Conservation (phyloP, 768 basidiomycete species). For the Jaapia argillacea region DNA sequence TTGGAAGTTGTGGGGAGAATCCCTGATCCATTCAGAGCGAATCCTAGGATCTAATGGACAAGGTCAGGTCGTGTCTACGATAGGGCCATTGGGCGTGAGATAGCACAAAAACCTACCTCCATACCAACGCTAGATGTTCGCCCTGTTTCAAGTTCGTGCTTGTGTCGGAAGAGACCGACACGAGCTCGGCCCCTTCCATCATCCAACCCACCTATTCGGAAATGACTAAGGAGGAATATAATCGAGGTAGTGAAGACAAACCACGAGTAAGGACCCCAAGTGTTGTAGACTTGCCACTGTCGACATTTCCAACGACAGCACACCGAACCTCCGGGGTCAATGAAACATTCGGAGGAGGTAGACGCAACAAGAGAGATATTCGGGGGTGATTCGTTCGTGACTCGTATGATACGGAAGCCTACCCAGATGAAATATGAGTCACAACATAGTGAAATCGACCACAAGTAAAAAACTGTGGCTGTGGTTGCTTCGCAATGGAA, state of each 20-base stretch:
- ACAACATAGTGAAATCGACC: no score
- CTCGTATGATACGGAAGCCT: constrained; percentile 53
- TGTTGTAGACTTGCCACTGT: constrained; percentile 91
- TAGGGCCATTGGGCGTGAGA: background rate
- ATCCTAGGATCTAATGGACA: constrained; percentile 89
- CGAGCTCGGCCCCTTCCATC: constrained; percentile 78
- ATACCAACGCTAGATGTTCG: constrained; percentile 94
- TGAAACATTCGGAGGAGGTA: constrained; percentile 69
- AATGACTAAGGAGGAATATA: constrained; percentile 2
- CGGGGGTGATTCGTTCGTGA: constrained; percentile 38
- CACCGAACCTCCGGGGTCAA: constrained; percentile 88
- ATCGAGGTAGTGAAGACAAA: constrained; percentile 15
- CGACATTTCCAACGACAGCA: constrained; percentile 93
- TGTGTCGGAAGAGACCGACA: constrained; percentile 88
- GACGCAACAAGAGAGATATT: constrained; percentile 50
- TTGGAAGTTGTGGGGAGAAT: constrained; percentile 61
- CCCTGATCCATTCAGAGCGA: constrained; percentile 64
- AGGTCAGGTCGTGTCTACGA: background rate
- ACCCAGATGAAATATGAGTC: constrained; percentile 3
- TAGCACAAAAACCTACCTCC: constrained; percentile 54
- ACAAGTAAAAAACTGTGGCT: no score
- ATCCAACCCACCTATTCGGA: constrained; percentile 51
- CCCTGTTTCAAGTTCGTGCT: constrained; percentile 95
- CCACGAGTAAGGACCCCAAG: constrained; percentile 94
- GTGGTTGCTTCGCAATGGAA: no score